Evolutionary conservation across 163 green algal genomes (phyloP).

Genomic region (Coccomyxa subellipsoidea): DNA sequence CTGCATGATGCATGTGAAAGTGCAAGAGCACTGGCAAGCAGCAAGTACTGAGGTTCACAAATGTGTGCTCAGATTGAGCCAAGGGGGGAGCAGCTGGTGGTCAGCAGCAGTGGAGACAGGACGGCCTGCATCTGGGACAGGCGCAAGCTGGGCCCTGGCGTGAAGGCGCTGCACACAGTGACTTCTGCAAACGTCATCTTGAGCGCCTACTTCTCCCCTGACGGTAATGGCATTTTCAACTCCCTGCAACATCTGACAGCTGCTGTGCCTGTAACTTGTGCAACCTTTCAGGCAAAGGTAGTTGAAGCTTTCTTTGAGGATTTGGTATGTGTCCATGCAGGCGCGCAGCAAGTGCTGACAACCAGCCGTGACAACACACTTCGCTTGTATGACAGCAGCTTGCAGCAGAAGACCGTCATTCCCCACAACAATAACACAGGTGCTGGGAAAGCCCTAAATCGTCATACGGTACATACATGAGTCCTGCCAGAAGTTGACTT

Average conservation of each 20-base stretch:
- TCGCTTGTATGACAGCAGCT: conserved; percentile 49
- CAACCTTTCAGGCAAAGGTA: too few species aligned
- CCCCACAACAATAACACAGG: conserved; percentile 78
- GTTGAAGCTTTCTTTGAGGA: not conserved
- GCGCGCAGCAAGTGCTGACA: conserved; percentile 47
- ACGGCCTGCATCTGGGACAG: conserved; percentile 66
- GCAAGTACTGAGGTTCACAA: not conserved
- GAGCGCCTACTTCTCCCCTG: conserved; percentile 60
- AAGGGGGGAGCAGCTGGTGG: conserved; percentile 28
- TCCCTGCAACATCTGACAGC: too few species aligned
- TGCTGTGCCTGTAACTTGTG: too few species aligned
- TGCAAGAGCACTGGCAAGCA: not conserved
- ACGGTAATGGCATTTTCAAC: too few species aligned
- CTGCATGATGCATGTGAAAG: not conserved
- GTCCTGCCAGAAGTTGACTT: too few species aligned
- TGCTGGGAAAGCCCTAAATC: not conserved
- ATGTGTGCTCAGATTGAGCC: conserved; percentile 37
- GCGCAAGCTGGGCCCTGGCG: conserved; percentile 35
- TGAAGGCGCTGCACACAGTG: conserved; percentile 22
- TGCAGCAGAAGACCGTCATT: conserved; percentile 31
- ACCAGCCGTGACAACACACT: conserved; percentile 74
- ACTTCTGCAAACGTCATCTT: conserved; percentile 61
- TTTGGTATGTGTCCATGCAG: conserved; percentile 16
- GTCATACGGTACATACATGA: too few species aligned
- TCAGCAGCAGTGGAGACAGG: conserved; percentile 53